These are phyloP conservation scores for Cynara cardunculus DNA, from an alignment of 129 eudicot genomes.

Conservation along the genomic window DNA sequence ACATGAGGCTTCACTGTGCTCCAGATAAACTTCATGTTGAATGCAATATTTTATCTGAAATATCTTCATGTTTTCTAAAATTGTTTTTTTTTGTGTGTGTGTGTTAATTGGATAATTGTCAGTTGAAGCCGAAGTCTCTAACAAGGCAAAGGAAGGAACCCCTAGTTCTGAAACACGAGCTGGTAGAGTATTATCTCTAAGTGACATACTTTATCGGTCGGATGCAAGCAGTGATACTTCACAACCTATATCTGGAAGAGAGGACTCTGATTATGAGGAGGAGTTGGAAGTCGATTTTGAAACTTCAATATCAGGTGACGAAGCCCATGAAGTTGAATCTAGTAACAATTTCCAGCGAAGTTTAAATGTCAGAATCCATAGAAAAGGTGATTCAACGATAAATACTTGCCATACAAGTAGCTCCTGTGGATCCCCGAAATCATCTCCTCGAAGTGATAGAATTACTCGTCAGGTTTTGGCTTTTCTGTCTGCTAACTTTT, in stretches of 20 bases:
- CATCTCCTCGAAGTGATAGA: slow-evolving; percentile 47
- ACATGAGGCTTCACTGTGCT: too few species aligned
- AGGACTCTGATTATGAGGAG: slow-evolving; percentile 84
- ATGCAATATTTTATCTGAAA: background rate
- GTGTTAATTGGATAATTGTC: slow-evolving; percentile 12
- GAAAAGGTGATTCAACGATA: slow-evolving; percentile 41
- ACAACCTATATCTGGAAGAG: slow-evolving; percentile 68
- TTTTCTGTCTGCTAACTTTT: background rate
- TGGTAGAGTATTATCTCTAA: slow-evolving; percentile 57
- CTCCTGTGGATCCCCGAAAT: slow-evolving; percentile 46
- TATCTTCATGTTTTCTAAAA: background rate
- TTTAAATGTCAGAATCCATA: slow-evolving; percentile 59
- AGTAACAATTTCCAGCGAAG: slow-evolving; percentile 50
- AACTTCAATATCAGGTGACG: slow-evolving; percentile 73
- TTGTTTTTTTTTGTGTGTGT: background rate
- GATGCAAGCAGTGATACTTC: slow-evolving; percentile 73
- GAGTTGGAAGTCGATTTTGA: slow-evolving; percentile 83
- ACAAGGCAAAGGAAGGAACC: slow-evolving; percentile 46
- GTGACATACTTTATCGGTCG: slow-evolving; percentile 71
- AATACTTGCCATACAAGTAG: slow-evolving; percentile 44
- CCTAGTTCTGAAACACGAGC: slow-evolving; percentile 37
- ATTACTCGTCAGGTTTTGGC: slow-evolving; percentile 52
- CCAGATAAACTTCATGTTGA: background rate
- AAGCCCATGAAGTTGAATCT: slow-evolving; percentile 55
- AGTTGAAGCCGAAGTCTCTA: slow-evolving; percentile 57